These are phyloP conservation scores for Nothophaeocryptopus gaeumannii DNA, from an alignment of 2,329 filamentous ascomycete genomes.

Conservation along the genomic window DNA sequence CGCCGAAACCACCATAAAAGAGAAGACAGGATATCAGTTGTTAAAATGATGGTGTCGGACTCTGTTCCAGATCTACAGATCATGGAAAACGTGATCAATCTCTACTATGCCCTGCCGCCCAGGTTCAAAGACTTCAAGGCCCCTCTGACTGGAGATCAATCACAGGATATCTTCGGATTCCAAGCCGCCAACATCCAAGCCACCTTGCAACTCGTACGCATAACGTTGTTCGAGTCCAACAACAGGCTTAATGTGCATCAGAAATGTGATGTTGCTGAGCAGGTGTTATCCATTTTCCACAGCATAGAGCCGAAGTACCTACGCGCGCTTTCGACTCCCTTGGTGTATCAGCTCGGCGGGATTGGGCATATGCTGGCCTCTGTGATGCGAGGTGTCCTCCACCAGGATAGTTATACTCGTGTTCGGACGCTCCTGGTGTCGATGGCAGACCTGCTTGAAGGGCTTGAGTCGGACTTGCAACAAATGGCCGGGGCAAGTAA, in stretches of 20 bases:
- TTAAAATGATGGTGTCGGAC: constrained; percentile 27
- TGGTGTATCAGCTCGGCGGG: constrained; percentile 50
- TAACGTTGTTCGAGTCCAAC: constrained; percentile 40
- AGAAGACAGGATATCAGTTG: constrained; percentile 25
- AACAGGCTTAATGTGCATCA: constrained; percentile 35
- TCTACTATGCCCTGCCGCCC: constrained; percentile 32
- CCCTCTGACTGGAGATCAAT: constrained; percentile 33
- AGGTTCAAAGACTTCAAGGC: constrained; percentile 32
- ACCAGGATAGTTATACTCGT: constrained; percentile 42
- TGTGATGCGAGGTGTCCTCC: constrained; percentile 46
- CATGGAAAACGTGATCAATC: constrained; percentile 27
- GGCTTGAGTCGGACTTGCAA: constrained; percentile 43
- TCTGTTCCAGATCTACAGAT: constrained; percentile 28
- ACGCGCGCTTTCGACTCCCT: constrained; percentile 48
- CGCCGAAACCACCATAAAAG: constrained; percentile 21
- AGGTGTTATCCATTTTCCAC: constrained; percentile 45
- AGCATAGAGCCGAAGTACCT: constrained; percentile 47
- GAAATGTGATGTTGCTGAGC: constrained; percentile 47
- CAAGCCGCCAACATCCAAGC: constrained; percentile 53
- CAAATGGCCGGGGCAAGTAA: constrained; percentile 41
- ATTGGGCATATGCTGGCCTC: constrained; percentile 51
- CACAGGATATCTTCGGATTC: constrained; percentile 45
- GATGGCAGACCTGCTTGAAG: constrained; percentile 47
- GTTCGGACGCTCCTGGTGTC: constrained; percentile 44
- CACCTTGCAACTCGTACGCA: constrained; percentile 49